A percentile compares a stretch with the other conserved stretches of the same genome.
These are phyloP conservation scores for Tephrocybe sp. DNA, from an alignment of 768 basidiomycete genomes.

Conservation along the genomic window DNA sequence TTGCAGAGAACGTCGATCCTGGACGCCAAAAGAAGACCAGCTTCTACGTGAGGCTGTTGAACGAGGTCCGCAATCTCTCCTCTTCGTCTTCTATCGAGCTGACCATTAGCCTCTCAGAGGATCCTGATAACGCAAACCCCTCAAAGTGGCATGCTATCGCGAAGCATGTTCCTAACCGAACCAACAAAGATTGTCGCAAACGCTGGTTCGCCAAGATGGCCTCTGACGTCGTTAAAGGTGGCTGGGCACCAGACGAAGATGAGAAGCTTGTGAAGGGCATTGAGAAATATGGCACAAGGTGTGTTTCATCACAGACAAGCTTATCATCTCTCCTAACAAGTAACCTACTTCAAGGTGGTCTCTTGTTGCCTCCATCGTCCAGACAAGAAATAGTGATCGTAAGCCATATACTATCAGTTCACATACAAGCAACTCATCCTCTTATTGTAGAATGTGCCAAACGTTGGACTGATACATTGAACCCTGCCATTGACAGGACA, in stretches of 20 bases:
- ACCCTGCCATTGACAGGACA: constrained; percentile 58
- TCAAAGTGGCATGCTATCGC: constrained; percentile 64
- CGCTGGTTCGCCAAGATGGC: constrained; percentile 66
- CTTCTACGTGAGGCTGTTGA: constrained; percentile 50
- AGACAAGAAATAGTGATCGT: constrained; percentile 60
- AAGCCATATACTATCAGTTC: constrained; percentile 22
- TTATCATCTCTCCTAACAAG: not conserved
- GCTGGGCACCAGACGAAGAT: constrained; percentile 61
- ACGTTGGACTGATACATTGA: constrained; percentile 60
- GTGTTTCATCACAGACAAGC: constrained; percentile 6
- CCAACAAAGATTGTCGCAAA: constrained; percentile 64
- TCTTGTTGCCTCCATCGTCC: constrained; percentile 53
- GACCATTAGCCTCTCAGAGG: constrained; percentile 36
- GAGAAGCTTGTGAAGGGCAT: constrained; percentile 55
- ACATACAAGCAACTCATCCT: constrained; percentile 10
- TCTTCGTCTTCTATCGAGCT: constrained; percentile 14
- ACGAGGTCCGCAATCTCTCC: constrained; percentile 31
- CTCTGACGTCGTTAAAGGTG: constrained; percentile 58
- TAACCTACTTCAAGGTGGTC: constrained; percentile 42
- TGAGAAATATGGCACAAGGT: constrained; percentile 56
- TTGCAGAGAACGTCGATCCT: constrained; percentile 49
- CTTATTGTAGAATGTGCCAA: constrained; percentile 52
- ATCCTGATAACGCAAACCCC: constrained; percentile 52
- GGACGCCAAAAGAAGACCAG: constrained; percentile 52
- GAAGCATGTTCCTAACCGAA: constrained; percentile 59